Evolutionary conservation across 495 filamentous ascomycete genomes (phyloP).

Genomic region (Cercophora sp.): DNA sequence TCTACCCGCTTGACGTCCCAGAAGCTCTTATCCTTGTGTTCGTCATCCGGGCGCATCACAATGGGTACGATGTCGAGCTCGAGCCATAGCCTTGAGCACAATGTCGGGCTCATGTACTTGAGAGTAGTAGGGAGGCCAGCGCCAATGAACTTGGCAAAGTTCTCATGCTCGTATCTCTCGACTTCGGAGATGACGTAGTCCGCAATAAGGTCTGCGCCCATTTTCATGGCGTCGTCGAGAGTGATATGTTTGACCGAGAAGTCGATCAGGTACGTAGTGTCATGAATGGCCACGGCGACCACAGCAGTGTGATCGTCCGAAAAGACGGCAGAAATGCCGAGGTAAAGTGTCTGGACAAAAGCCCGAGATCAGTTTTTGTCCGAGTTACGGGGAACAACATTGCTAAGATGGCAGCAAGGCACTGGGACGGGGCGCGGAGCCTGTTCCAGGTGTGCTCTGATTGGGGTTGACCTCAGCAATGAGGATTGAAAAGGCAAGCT

Average conservation of each 20-base stretch:
- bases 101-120: constrained; percentile 50
- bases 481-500: constrained; percentile 11
- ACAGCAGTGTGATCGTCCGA: constrained; percentile 47
- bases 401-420: no score
- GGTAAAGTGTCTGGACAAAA: constrained; percentile 61
- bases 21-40: constrained; percentile 42
- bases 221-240: constrained; percentile 30
- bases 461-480: not conserved
- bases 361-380: no score
- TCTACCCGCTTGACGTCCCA: constrained; percentile 61
- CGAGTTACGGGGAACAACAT: no score
- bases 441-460: no score
- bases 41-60: constrained; percentile 44
- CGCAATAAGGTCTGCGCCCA: constrained; percentile 44
- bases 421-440: no score
- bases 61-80: constrained; percentile 76
- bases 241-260: constrained; percentile 59
- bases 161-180: constrained; percentile 53
- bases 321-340: constrained; percentile 55
- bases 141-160: constrained; percentile 66
- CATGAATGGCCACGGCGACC: constrained; percentile 68
- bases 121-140: constrained; percentile 52
- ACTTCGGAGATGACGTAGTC: constrained; percentile 54
- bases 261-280: constrained; percentile 74
- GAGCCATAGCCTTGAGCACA: constrained; percentile 73